These are phyloP conservation scores for Stagonosporopsis vannaccii DNA, from an alignment of 2,329 filamentous ascomycete genomes.

Conservation along the genomic window DNA sequence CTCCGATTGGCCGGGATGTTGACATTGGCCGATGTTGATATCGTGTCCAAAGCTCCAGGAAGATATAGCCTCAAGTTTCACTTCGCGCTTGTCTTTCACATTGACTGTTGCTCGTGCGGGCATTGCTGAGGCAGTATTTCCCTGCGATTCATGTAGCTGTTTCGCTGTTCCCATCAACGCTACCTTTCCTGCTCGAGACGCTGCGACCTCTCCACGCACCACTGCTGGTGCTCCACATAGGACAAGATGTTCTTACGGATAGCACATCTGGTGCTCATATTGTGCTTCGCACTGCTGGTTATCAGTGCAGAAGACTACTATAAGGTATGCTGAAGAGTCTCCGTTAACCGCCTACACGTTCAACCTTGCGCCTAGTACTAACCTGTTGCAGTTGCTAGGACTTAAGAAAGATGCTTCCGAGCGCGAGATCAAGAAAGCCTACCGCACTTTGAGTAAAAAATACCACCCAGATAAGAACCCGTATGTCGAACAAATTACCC, in stretches of 20 bases:
- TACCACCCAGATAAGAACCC: constrained; percentile 98
- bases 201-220: constrained; percentile 7
- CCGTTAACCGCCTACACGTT: background rate
- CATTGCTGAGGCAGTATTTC: constrained; percentile 21
- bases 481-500: constrained; percentile 60
- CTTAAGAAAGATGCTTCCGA: constrained; percentile 81
- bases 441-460: constrained; percentile 90
- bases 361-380: constrained; percentile 15
- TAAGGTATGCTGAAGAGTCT: constrained; percentile 61
- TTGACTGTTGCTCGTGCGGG: constrained; percentile 13
- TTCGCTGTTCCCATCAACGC: background rate
- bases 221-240: constrained; percentile 21
- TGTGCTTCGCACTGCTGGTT: constrained; percentile 54
- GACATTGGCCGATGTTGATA: no score
- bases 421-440: constrained; percentile 90
- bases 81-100: constrained; percentile 22
- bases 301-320: constrained; percentile 74
- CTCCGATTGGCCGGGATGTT: constrained; percentile 42
- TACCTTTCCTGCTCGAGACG: background rate
- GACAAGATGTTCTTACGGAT: constrained; percentile 54
- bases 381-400: constrained; percentile 72
- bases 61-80: constrained; percentile 17
- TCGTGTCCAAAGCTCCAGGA: constrained; percentile 32
- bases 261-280: constrained; percentile 50
- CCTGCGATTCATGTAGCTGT: constrained; percentile 16